Base-by-base conservation (phyloP, 495 filamentous ascomycete species). In the Rostrohypoxylon terebratum region DNA sequence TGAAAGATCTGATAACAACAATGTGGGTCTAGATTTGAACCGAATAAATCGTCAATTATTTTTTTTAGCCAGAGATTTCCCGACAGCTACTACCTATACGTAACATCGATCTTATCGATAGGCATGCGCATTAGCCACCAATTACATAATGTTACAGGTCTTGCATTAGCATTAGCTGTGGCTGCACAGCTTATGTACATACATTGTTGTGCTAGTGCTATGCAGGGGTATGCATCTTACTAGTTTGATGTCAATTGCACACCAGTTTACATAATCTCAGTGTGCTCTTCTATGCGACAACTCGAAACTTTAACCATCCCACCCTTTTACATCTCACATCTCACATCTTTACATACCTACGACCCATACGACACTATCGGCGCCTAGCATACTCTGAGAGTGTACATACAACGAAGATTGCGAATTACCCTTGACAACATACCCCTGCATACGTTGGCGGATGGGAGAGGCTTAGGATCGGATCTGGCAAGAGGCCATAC, bases 1-100 rank as follows among this genome's bases (percentile, higher is more conserved):
- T 64, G 72, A 67, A 71, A 76, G 71, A 76, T 76, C 74, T 76
- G 74, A 76, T 71, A 76, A 68, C 47, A 73, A 63, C 3, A 59
- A 60, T 47, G 20, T 55, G 51, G 48, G 23, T 31, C 55, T 33
- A 59, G 63, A 31, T 28, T 68, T 68, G 65, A 73, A 59, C 70
- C 70, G 70, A 73, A 68, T 50, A 11, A 42, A 42, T 42, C 14
- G 38, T 14, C n/a, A 59, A 59, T 63, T 14, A 1, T 14, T 25
- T 33, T n/a, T 50, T 63, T 68, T 63, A 20, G 28, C 70, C 70
- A 73, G 33, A 65, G 60, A 68, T 68, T 73, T 64, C 38, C 70
- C 70, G 70, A 55, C 31, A 16, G 63, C 59, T 75, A n/a, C n/a
- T n/a, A n/a, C n/a, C n/a, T n/a, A n/a, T n/a, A 73, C 57, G 48